Evolutionary conservation across 495 filamentous ascomycete species (phyloP).

Genomic region (Trichocladium uniseriatum): DNA sequence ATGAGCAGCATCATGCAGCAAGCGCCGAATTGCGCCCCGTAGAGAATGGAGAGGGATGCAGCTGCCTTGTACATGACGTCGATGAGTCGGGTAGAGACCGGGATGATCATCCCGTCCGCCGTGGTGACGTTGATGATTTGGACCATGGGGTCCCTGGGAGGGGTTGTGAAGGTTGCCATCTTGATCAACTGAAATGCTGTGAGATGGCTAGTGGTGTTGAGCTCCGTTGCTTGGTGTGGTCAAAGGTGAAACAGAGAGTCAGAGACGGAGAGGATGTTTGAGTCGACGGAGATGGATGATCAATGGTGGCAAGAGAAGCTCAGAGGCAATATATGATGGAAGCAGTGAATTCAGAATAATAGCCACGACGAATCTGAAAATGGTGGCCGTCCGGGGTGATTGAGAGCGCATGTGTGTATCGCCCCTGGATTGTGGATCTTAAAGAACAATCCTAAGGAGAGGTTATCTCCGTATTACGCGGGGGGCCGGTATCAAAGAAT

Average conservation of each 20-base stretch:
- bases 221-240: no score
- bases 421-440: no score
- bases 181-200: no score
- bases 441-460: conserved; percentile 12
- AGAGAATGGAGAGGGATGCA: conserved; percentile 54
- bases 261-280: no score
- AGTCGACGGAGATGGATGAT: no score
- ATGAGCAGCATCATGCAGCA: conserved; percentile 56
- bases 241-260: no score
- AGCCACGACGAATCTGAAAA: background rate
- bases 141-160: no score
- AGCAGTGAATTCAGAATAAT: background rate
- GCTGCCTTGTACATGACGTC: conserved; percentile 35
- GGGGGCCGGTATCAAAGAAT: background rate
- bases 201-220: no score
- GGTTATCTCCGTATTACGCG: background rate
- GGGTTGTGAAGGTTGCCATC: no score
- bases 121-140: conserved; percentile 45
- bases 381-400: no score
- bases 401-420: no score
- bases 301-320: background rate
- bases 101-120: conserved; percentile 43
- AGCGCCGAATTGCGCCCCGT: conserved; percentile 65
- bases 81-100: conserved; percentile 42
- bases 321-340: background rate